Percentiles rank a stretch among this genome's conserved stretches.
Conservation (phyloP, 257 asterid genomes). For the Solanum virginianum region DNA sequence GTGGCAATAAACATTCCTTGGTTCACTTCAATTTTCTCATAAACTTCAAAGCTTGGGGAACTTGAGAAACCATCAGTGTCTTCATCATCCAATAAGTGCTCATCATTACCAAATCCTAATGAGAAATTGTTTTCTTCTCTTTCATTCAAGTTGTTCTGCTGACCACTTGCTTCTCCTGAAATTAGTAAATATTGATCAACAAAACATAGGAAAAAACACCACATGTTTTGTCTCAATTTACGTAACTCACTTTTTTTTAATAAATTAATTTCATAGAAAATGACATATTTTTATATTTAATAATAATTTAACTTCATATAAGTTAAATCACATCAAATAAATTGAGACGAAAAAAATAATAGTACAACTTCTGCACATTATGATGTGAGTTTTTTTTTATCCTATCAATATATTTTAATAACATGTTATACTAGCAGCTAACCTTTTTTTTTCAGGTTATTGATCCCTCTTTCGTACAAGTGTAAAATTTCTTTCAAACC, state of each 20-base stretch:
- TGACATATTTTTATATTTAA: no score
- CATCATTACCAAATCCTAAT: conserved; percentile 14
- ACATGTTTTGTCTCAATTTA: no score
- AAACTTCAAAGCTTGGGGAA: conserved; percentile 21
- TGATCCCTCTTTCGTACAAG: background rate
- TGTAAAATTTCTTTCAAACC: no score
- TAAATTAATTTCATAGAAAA: no score
- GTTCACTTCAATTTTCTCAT: conserved; percentile 24
- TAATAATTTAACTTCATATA: no score
- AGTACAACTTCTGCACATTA: background rate
- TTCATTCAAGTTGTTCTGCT: conserved; percentile 2
- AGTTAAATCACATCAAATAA: no score
- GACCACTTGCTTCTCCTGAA: conserved; percentile 22
- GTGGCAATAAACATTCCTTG: conserved; percentile 33
- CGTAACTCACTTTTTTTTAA: no score
- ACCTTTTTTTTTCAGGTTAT: background rate
- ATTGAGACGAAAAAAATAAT: background rate
- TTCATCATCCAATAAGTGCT: conserved; percentile 14
- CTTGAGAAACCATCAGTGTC: conserved; percentile 20
- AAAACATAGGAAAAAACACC: no score
- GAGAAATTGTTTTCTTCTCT: conserved; percentile 9
- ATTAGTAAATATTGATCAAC: background rate
- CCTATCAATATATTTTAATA: no score
- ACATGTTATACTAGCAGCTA: background rate
- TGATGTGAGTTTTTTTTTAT: background rate